Conservation (phyloP, 2,329 filamentous ascomycete genomes). For the Graphiopsis chlorocephala region DNA sequence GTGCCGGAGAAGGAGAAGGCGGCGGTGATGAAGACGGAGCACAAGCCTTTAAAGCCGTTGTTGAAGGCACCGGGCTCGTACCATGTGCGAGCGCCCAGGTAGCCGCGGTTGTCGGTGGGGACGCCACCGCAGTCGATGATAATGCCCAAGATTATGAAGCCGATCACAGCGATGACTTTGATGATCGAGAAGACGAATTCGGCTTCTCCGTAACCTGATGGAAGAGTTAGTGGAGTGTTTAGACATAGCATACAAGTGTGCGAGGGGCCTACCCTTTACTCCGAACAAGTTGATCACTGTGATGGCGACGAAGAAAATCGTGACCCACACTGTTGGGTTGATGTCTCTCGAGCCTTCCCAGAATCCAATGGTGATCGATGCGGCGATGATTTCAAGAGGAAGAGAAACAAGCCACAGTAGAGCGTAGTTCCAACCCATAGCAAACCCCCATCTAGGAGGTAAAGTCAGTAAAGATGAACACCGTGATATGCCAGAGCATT, state of each 20-base stretch:
- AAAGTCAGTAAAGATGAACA: constrained; percentile 60
- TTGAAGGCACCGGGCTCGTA: constrained; percentile 52
- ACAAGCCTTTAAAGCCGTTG: constrained; percentile 64
- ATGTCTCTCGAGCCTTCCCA: constrained; percentile 37
- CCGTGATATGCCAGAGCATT: constrained; percentile 51
- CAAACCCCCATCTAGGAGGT: constrained; percentile 26
- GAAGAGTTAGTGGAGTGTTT: neutral
- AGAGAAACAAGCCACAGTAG: constrained; percentile 26
- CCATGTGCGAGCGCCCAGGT: constrained; percentile 19
- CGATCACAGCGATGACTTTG: constrained; percentile 46
- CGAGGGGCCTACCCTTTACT: constrained; percentile 72
- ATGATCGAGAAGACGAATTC: constrained; percentile 30
- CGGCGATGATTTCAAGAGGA: constrained; percentile 30
- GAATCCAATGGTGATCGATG: constrained; percentile 28
- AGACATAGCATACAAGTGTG: constrained; percentile 88
- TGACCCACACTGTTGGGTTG: constrained; percentile 72
- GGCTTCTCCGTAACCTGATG: constrained; percentile 27
- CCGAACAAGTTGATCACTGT: constrained; percentile 83
- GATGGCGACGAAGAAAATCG: constrained; percentile 74
- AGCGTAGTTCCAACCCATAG: constrained; percentile 32
- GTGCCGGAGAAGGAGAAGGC: constrained; percentile 63
- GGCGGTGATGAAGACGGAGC: constrained; percentile 61
- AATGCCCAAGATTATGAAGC: constrained; percentile 63
- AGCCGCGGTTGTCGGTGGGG: constrained; percentile 37
- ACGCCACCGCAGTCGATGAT: constrained; percentile 58